phyloP scores from a whole-genome alignment of 2,329 filamentous ascomycete genomes.

The Hortaea sp. region DNA sequence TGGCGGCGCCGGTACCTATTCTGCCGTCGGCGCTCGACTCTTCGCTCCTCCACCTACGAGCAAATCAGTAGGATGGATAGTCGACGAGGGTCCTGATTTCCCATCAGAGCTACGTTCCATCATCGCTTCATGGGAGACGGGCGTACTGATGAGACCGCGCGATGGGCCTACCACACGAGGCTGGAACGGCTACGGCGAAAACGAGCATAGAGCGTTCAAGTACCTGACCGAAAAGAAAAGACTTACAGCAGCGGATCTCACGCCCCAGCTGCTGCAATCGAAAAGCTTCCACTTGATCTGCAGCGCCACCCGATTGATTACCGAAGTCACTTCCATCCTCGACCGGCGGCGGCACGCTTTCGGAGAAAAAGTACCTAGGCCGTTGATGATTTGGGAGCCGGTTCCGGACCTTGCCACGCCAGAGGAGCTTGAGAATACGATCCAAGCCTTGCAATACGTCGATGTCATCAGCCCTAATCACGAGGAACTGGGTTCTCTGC shows the following conservation, averaged over 20 bases:
- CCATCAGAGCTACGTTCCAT: conserved; percentile 52
- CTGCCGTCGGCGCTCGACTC: conserved; percentile 77
- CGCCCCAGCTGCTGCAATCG: conserved; percentile 54
- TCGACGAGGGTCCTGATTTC: conserved; percentile 85
- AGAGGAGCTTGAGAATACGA: conserved; percentile 46
- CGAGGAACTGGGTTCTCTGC: conserved; percentile 76
- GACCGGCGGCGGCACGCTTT: conserved; percentile 33
- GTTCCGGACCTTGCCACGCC: conserved; percentile 80
- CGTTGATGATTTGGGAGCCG: conserved; percentile 88
- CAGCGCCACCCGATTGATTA: conserved; percentile 64
- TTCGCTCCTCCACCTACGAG: conserved; percentile 68
- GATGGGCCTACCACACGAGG: conserved; percentile 71
- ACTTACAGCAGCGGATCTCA: conserved; percentile 63
- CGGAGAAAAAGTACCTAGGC: conserved; percentile 19
- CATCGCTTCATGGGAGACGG: conserved; percentile 68
- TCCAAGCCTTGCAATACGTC: conserved; percentile 43
- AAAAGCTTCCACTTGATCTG: conserved; percentile 84
- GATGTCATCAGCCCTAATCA: conserved; percentile 72
- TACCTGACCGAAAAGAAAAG: conserved; percentile 82
- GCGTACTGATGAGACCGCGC: conserved; percentile 54
- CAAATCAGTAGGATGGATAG: conserved; percentile 71
- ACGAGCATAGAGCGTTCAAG: conserved; percentile 51
- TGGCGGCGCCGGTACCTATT: conserved; percentile 83
- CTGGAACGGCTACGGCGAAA: conserved; percentile 79
- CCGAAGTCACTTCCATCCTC: conserved; percentile 63